phyloP scores from a whole-genome alignment of 2,329 filamentous ascomycete genomes.

The Aspergillus latus region DNA sequence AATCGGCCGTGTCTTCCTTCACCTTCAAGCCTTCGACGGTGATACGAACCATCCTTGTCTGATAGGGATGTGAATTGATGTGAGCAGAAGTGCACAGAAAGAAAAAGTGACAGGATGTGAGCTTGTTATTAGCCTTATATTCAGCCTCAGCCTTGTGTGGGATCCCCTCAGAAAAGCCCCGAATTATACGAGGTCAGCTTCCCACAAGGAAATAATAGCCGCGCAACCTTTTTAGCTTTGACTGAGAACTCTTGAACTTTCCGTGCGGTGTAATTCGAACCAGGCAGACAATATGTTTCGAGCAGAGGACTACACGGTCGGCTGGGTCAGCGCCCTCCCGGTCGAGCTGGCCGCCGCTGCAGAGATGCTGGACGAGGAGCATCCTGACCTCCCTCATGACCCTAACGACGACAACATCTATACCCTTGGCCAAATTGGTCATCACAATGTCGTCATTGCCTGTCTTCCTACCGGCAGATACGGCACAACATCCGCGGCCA shows the following conservation, averaged over 20 bases:
- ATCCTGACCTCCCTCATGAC: neutral
- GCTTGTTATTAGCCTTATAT: no score
- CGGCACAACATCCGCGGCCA: neutral
- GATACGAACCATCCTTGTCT: neutral
- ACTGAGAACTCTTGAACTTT: no score
- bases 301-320: neutral
- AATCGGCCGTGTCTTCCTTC: neutral
- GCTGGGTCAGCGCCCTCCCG: slow-evolving; percentile 1
- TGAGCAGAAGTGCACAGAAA: no score
- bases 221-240: neutral
- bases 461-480: neutral
- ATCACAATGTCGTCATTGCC: slow-evolving; percentile 1
- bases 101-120: no score
- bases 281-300: neutral
- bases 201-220: neutral
- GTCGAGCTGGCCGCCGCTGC: neutral
- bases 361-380: slow-evolving; percentile 1
- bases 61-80: neutral
- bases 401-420: neutral
- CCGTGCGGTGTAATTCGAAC: no score
- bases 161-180: no score
- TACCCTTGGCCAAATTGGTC: neutral
- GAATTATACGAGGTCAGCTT: neutral
- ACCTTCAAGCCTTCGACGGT: neutral
- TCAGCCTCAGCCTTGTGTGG: no score